These are phyloP conservation scores for Eucalyptus caleyi DNA, from an alignment of 345 rosid species.

Conservation along the genomic window DNA sequence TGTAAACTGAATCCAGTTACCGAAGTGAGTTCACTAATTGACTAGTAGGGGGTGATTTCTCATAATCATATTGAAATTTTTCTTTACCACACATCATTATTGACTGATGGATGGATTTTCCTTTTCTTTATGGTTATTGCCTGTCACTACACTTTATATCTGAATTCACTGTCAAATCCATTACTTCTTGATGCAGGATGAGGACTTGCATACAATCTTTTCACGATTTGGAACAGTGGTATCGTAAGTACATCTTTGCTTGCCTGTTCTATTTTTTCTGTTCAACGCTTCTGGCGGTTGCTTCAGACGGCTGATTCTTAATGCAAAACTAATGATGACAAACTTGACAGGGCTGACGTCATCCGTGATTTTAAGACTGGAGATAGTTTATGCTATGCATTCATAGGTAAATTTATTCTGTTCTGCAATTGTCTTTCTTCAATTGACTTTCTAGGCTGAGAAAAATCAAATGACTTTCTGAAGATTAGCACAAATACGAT, in stretches of 20 bases:
- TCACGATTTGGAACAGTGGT: conserved; percentile 88
- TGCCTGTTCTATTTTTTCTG: not conserved
- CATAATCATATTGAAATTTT: not conserved
- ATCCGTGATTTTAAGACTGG: conserved; percentile 95
- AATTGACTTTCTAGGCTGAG: not conserved
- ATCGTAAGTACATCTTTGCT: conserved; percentile 37
- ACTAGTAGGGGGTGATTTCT: not conserved
- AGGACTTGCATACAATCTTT: conserved; percentile 87
- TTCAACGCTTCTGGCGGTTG: not conserved
- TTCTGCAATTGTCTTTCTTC: not conserved
- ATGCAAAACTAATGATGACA: not conserved
- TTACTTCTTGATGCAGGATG: conserved; percentile 54
- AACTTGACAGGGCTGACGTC: conserved; percentile 62
- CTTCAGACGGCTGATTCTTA: not conserved
- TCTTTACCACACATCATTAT: not conserved
- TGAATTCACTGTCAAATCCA: not conserved
- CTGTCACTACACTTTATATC: not conserved
- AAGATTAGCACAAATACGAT: not conserved
- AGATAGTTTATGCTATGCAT: conserved; percentile 94
- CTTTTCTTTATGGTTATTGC: not conserved
- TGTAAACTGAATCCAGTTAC: conserved; percentile 98
- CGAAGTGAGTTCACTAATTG: conserved; percentile 48
- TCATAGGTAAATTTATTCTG: conserved; percentile 50
- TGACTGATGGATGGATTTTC: not conserved
- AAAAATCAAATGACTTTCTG: not conserved